These are phyloP conservation scores for Helichrysum umbraculigerum DNA, from an alignment of 129 eudicot species.

Conservation along the genomic window DNA sequence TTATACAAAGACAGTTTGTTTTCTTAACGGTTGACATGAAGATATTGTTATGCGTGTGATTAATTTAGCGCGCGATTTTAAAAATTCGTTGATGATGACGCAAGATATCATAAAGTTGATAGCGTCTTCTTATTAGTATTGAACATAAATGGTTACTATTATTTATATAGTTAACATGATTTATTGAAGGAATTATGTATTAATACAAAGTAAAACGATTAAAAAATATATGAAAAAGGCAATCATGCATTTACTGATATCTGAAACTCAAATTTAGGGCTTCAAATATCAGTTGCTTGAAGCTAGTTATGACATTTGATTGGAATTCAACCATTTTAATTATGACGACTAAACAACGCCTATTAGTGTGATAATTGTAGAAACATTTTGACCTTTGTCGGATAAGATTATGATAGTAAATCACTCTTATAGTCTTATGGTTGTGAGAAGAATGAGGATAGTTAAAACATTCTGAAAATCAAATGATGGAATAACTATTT, in stretches of 20 bases:
- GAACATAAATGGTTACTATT: background rate
- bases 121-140: background rate
- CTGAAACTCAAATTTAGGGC: background rate
- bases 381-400: background rate
- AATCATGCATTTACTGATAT: no score
- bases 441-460: background rate
- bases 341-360: no score
- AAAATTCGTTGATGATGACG: background rate
- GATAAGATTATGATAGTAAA: background rate
- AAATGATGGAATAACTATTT: no score
- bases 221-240: no score
- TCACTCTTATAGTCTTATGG: background rate
- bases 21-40: background rate
- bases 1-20: background rate
- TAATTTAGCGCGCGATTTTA: background rate
- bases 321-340: no score
- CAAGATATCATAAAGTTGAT: no score
- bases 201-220: no score
- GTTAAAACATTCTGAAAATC: no score
- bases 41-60: background rate
- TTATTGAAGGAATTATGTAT: no score
- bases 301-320: background rate
- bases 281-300: background rate
- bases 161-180: background rate
- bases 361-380: background rate